phyloP scores from a whole-genome alignment of 148 eudicot species.

The Agrostemma githago region DNA sequence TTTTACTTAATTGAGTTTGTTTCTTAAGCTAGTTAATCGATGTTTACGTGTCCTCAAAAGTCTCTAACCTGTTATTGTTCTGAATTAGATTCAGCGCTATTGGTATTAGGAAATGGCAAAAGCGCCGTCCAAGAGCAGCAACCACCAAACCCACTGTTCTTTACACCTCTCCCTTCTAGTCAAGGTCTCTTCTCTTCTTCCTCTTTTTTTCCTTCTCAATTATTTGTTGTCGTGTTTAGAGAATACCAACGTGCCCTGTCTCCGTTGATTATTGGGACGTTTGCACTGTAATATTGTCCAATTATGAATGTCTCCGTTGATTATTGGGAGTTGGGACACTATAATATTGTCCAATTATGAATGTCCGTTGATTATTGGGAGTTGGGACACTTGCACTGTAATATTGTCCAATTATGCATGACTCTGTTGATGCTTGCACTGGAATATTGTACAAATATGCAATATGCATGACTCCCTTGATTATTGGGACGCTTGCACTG shows the following conservation, averaged over 20 bases:
- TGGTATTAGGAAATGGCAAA: slow-evolving; percentile 36
- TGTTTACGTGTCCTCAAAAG: too few species aligned
- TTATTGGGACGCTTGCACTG: background rate
- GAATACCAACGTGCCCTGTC: too few species aligned
- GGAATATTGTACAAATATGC: too few species aligned
- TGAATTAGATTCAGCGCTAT: slow-evolving; percentile 38
- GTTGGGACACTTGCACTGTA: too few species aligned
- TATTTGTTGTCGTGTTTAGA: too few species aligned
- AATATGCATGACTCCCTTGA: background rate
- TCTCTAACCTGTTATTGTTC: background rate
- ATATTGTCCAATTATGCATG: background rate
- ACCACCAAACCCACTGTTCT: slow-evolving; percentile 32
- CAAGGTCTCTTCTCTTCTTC: slow-evolving; percentile 29
- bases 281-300: background rate
- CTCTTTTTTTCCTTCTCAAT: too few species aligned
- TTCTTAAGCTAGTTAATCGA: background rate
- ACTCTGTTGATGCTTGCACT: too few species aligned
- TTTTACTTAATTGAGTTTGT: background rate
- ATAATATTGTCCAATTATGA: background rate
- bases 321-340: background rate
- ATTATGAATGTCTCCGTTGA: background rate
- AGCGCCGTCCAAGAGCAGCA: slow-evolving; percentile 20
- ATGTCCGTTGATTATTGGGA: background rate
- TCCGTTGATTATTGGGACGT: too few species aligned
- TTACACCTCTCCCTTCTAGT: slow-evolving; percentile 49